phyloP scores from a whole-genome alignment of 2,329 filamentous ascomycete genomes.

The Ophiostoma angusticollis region DNA sequence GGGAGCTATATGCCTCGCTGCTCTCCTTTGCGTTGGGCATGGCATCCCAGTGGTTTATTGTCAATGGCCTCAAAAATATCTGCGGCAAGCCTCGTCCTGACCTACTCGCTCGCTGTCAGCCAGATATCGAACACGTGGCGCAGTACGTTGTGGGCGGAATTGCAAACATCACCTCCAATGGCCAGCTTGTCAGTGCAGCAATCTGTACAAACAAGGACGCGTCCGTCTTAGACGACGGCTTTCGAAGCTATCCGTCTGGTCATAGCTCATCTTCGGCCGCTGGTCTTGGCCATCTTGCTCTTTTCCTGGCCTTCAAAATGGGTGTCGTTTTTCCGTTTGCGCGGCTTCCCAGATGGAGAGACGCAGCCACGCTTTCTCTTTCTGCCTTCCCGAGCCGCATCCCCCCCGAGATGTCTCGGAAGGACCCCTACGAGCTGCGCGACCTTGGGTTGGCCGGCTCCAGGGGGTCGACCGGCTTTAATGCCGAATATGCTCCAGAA shows the following conservation, averaged over 20 bases:
- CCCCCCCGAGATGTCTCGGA: constrained; percentile 10
- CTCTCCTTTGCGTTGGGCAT: constrained; percentile 67
- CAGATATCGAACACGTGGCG: constrained; percentile 52
- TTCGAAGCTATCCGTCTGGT: constrained; percentile 71
- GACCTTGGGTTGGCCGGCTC: no score
- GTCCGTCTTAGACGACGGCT: constrained; percentile 60
- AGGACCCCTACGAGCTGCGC: constrained; percentile 21
- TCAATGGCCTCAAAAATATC: constrained; percentile 73
- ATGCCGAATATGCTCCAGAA: constrained; percentile 15
- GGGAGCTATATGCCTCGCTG: constrained; percentile 81
- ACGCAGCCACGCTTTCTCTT: constrained; percentile 40
- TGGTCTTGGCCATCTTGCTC: constrained; percentile 70
- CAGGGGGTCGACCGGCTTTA: constrained; percentile 18
- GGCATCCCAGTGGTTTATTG: constrained; percentile 64
- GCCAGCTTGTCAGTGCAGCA: constrained; percentile 57
- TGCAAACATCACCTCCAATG: constrained; percentile 36
- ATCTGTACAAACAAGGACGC: constrained; percentile 61
- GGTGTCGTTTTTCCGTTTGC: constrained; percentile 61
- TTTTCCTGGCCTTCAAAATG: constrained; percentile 79
- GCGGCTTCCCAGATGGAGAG: constrained; percentile 32
- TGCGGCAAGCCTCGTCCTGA: constrained; percentile 66
- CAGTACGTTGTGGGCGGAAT: constrained; percentile 52
- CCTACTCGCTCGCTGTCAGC: constrained; percentile 55
- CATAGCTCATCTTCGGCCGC: constrained; percentile 65
- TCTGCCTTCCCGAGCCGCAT: constrained; percentile 67